Evolutionary conservation across 2,329 filamentous ascomycete species (phyloP).

Genomic region (Chaetomiaceae sp.): DNA sequence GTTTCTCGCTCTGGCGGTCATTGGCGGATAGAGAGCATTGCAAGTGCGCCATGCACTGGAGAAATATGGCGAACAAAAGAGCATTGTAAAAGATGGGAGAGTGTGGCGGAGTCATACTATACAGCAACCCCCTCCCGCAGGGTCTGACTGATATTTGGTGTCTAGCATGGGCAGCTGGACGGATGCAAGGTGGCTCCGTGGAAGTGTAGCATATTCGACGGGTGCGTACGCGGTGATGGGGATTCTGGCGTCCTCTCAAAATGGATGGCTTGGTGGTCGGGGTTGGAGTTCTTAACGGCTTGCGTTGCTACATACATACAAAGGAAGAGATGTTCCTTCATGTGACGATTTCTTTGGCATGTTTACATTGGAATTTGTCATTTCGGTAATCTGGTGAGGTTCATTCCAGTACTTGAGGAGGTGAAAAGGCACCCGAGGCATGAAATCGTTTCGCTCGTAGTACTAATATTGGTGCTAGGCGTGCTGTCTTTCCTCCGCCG

Average conservation of each 20-base stretch:
- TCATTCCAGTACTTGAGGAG: background rate
- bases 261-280: background rate
- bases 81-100: too few species aligned
- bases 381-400: background rate
- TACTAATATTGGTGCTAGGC: background rate
- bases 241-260: too few species aligned
- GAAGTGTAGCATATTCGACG: background rate
- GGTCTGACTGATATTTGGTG: too few species aligned
- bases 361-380: background rate
- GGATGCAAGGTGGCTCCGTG: background rate
- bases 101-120: too few species aligned
- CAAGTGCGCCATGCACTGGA: too few species aligned
- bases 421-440: too few species aligned
- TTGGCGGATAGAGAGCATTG: too few species aligned
- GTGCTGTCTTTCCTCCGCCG: background rate
- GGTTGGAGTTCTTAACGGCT: background rate
- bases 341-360: background rate
- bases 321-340: background rate
- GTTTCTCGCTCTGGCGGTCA: too few species aligned
- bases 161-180: background rate
- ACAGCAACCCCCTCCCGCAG: too few species aligned
- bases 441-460: background rate
- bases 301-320: background rate
- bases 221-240: background rate
- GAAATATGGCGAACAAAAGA: too few species aligned